Evolutionary conservation across 371 early-diverging fungal species (phyloP), one percentile per base, ranked within the genome.

Genomic region (Cokeromyces recurvatus): DNA sequence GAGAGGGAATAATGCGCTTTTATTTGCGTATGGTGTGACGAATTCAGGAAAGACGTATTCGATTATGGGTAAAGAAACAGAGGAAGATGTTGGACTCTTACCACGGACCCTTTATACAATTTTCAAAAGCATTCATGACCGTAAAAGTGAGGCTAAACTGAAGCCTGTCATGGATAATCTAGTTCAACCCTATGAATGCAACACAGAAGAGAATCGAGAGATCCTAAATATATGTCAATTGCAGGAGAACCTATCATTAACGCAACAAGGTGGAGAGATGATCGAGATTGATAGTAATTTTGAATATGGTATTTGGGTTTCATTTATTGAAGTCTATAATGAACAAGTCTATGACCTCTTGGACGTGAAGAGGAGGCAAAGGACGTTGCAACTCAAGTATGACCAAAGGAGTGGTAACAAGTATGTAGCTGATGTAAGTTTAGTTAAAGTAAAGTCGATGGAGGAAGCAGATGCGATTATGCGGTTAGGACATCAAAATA

Each of bases 311-410:
- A 71, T 87, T 12, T 86, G 85, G 75, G 72, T 86, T 27, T 86
- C 87, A 4, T 89, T 82, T 64, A 74, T 82, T 15, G 92, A 94
- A 55, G 77, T 94, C 12, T 91, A 91, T 56, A 88, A 85, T 38
- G 93, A 92, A 57, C 79, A 82, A 46, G 74, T 92, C 0, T 87
- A 81, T 55, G 95, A 94, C 56, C 68, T 94, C 27, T 59, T 93
- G 31, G 37, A 77, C 57, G 16, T 60, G 53, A 66, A 69, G 20
- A 64, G 79, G 25, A 69, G 59, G 4, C 48, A 66, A 6, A n/a
- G n/a, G n/a, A n/a, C n/a, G n/a, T 57, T 90, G 8, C 56, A 71
- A 36, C 52, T 90, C 19, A 74, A 82, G 48, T 81, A 81, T 31
- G 74, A 82, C 32, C 57, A 52, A 9, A 51, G 68, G 2, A 77